A percentile compares a stretch with the other conserved stretches of the same genome.
These are phyloP conservation scores for Orbilia oligospora DNA, from an alignment of 2,329 filamentous ascomycete genomes.

Conservation along the genomic window DNA sequence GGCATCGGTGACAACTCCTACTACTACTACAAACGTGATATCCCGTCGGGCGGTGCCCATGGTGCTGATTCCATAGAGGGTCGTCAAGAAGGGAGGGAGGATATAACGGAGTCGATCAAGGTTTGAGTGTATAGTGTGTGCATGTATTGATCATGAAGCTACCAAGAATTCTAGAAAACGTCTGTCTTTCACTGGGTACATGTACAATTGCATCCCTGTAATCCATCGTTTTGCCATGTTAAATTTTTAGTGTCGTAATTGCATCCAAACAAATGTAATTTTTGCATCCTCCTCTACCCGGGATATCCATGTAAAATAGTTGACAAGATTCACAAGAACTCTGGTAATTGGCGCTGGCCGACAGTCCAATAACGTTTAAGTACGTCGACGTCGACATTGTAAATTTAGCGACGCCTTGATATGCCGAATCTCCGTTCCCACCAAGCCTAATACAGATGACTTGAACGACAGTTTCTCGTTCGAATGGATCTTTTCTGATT, in stretches of 20 bases:
- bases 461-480: neutral
- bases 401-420: neutral
- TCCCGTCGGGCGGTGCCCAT: neutral
- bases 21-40: neutral
- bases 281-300: neutral
- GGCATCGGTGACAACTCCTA: neutral
- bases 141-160: too few relatives aligned
- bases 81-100: neutral
- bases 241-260: neutral
- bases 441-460: neutral
- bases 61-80: neutral
- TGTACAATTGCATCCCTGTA: neutral
- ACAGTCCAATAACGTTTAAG: neutral
- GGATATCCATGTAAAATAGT: too few relatives aligned
- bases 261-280: neutral
- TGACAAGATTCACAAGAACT: too few relatives aligned
- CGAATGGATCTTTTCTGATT: neutral
- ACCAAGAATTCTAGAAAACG: too few relatives aligned
- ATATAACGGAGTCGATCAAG: too few relatives aligned
- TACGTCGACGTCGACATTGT: neutral
- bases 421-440: neutral
- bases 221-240: neutral
- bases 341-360: too few relatives aligned
- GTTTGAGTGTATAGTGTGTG: too few relatives aligned
- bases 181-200: neutral